These are phyloP conservation scores for Lichtheimia hyalospora DNA, from an alignment of 371 early-diverging fungal species.

Conservation along the genomic window DNA sequence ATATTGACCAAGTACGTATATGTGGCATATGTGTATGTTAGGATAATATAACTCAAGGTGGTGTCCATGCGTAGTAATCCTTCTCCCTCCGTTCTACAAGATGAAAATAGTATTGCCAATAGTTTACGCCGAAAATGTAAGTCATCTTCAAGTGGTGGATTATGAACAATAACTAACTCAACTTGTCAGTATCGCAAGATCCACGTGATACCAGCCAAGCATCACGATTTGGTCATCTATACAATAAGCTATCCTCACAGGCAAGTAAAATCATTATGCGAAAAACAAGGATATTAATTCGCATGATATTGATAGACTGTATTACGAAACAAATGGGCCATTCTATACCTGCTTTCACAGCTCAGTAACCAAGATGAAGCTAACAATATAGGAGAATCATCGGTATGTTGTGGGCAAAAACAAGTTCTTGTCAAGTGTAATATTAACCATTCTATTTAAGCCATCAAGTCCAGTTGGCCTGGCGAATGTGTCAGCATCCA, in stretches of 20 bases:
- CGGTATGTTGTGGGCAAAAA: constrained; percentile 1
- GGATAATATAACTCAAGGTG: background rate
- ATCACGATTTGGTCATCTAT: constrained; percentile 65
- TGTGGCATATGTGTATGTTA: background rate
- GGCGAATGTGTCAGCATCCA: constrained; percentile 14
- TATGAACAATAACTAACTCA: background rate
- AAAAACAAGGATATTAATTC: background rate
- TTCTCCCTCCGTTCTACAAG: constrained; percentile 56
- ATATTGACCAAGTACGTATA: constrained; percentile 42
- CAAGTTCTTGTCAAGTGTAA: constrained; percentile 13
- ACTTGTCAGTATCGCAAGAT: constrained; percentile 44
- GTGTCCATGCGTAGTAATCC: constrained; percentile 46
- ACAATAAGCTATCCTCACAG: constrained; percentile 57
- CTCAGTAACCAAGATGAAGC: constrained; percentile 40
- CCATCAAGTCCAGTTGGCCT: constrained; percentile 17
- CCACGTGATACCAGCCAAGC: constrained; percentile 54
- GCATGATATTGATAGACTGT: constrained; percentile 30
- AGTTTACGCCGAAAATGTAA: constrained; percentile 69
- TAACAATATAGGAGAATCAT: constrained; percentile 1
- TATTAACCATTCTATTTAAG: constrained; percentile 4
- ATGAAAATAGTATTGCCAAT: constrained; percentile 64
- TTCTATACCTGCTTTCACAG: constrained; percentile 67
- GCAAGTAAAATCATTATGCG: constrained; percentile 25
- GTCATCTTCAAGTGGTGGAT: background rate
- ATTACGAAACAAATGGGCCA: constrained; percentile 67